Base-by-base conservation (phyloP, 2,329 filamentous ascomycete genomes). In the Aspergillus clavatus region DNA sequence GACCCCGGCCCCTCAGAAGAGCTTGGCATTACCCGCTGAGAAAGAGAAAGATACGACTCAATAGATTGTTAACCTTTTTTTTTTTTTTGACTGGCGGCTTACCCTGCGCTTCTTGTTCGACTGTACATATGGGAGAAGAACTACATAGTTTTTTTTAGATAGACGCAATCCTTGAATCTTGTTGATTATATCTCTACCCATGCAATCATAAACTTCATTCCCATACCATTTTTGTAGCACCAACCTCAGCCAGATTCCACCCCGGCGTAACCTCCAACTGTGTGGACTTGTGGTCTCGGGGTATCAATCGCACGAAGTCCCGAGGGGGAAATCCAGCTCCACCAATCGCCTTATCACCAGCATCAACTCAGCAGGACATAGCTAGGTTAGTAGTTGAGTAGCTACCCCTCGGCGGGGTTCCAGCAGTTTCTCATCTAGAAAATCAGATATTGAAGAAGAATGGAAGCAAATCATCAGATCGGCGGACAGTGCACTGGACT, bases 1-100 rank as follows among this genome's bases (percentile, higher is more conserved):
- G 45, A 86, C 79, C 41, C 84, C 87, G 16, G 82, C 63, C 59
- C 85, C 69, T 8, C 62, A 65, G 49, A 75, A 61, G 68, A 70
- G 59, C 52, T 71, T 62, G 56, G 72, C 66, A 57, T 67, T 57
- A 11, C 63, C 63, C 39, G 58, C 38, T 12, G 59, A 62, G 14
- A 50, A 52, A 31, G 51, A 56, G 41, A n/a, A n/a, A n/a, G n/a
- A n/a, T n/a, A n/a, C n/a, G n/a, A n/a, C n/a, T n/a, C n/a, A n/a
- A n/a, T n/a, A n/a, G n/a, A n/a, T n/a, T n/a, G n/a, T n/a, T n/a
- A n/a, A n/a, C n/a, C n/a, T n/a, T n/a, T n/a, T n/a, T n/a, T n/a
- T n/a, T n/a, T n/a, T n/a, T n/a, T n/a, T n/a, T n/a, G n/a, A n/a
- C n/a, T n/a, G n/a, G n/a, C n/a, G n/a, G n/a, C n/a, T n/a, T n/a